Evolutionary conservation across 192 early-diverging fungal species (phyloP), one percentile per base, ranked within the genome.

Genomic region (Polychytrium aggregatum): DNA sequence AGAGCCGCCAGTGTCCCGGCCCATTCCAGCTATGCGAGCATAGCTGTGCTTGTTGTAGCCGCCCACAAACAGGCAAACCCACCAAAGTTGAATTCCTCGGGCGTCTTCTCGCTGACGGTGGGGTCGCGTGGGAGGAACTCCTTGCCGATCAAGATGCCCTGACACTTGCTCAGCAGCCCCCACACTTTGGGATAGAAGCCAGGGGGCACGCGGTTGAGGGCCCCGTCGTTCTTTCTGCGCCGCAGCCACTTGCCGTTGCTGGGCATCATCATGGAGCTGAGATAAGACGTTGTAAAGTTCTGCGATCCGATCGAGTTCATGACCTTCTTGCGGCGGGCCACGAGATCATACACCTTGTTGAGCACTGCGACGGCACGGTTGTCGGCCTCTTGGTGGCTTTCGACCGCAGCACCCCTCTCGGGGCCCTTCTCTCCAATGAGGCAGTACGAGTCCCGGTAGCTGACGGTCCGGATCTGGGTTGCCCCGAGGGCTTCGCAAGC

Each of bases 81-180:
- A 72, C 68, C 88, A 72, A 91, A 91, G 59, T 85, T 91, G 59
- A 84, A 76, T 65, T 91, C 85, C 33, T 87, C 82, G 0, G 88
- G 64, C 0, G 88, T 91, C 59, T 83, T 84, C 44, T 88, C 88
- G 46, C 75, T 79, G 3, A 88, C 69, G 1, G 82, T 86, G 25
- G 88, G 86, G 33, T 91, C 82, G 17, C 80, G 55, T 2, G 72
- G 77, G 29, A 91, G 64, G 36, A 64, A 70, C 36, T 71, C 68
- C 3, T 67, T 53, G 14, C 74, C 74, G 35, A 90, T 71, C 16
- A 63, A 31, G 18, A 90, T 71, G 36, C 69, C 72, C n/a, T 64
- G 46, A 14, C 76, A 74, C 14, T 70, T 60, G 13, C 72, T 76
- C 3, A 88, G 60, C n/a, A 88, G 67, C 14, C 65, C 59, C 81